Evolutionary conservation across 2,329 filamentous ascomycete genomes (phyloP), one percentile per base, ranked within the genome.

Genomic region (Scolecobasidium constrictum): DNA sequence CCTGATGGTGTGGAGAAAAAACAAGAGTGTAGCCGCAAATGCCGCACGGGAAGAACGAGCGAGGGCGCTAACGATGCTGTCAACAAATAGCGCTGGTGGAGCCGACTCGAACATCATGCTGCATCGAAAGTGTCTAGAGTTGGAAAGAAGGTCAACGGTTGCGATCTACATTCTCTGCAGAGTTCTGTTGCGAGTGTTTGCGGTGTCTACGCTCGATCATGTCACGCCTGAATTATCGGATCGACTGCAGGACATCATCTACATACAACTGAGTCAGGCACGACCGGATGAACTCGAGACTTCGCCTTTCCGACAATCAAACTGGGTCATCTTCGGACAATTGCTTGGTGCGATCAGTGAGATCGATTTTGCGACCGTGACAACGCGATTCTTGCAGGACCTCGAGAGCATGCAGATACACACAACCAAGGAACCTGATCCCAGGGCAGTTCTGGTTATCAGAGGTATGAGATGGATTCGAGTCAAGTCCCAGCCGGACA

Each of bases 1-100:
- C 16, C 87, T 98, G 60, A 98, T 98, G 86, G 75, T 94, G 22
- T 98, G 92, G 92, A 80, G 92, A 44, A 96, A 95, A 62, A 85
- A 78, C 50, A 96, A 96, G 66, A 94, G 87, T 50, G 90, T 96
- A 61, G 79, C 83, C 17, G 87, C 88, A 20, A 60, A 61, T 35
- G 55, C 53, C 21, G 53, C 58, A 34, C 47, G 44, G 34, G 39
- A 45, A 13, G 49, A 47, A 16, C 40, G 49, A 15, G 36, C 47
- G 26, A 28, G 46, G 17, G 35, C 42, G 26, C n/a, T 31, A n/a
- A 31, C 9, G 26, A 31, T 31, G 26, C 26, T 31, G 26, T 31
- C 62, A 70, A 20, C 83, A 87, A 53, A 82, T 86, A 51, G 81
- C 77, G 82, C 86, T 3, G 26, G 9, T n/a, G 26, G 26, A 7